Conservation (phyloP, 352 stramenopile genomes). For the Aphanomyces euteiches region DNA sequence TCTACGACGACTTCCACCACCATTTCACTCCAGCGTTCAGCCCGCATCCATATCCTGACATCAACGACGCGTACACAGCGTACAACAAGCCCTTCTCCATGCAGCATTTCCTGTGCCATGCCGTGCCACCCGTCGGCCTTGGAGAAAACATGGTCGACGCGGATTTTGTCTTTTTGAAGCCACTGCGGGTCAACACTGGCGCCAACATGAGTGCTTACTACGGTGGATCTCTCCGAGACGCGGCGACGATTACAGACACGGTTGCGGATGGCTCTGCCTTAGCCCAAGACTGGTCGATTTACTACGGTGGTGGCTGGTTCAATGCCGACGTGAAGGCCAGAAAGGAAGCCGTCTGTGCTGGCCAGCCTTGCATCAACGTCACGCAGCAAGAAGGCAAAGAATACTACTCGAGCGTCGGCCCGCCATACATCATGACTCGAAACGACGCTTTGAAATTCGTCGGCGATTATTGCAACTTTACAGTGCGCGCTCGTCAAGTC, state of each 20-base stretch:
- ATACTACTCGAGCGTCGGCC: constrained; percentile 43
- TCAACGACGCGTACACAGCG: constrained; percentile 47
- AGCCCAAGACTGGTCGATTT: constrained; percentile 21
- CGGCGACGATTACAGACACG: neutral
- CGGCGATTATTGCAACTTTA: constrained; percentile 41
- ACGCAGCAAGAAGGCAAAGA: constrained; percentile 33
- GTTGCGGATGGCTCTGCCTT: constrained; percentile 19
- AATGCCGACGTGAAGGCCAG: neutral
- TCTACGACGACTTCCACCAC: constrained; percentile 53
- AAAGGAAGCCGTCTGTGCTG: constrained; percentile 38
- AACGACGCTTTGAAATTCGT: constrained; percentile 42
- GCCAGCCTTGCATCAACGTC: constrained; percentile 39
- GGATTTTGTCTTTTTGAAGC: constrained; percentile 21
- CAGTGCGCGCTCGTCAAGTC: constrained; percentile 37
- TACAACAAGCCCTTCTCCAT: constrained; percentile 39
- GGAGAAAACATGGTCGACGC: constrained; percentile 3
- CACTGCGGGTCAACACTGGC: constrained; percentile 24
- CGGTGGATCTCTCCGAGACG: neutral
- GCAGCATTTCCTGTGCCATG: constrained; percentile 16
- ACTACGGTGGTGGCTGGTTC: constrained; percentile 38
- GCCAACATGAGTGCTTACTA: constrained; percentile 18
- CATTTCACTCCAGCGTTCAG: constrained; percentile 52
- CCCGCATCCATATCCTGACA: constrained; percentile 39
- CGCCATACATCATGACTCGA: constrained; percentile 54
- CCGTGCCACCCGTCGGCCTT: neutral